These are phyloP conservation scores for Pseudocercospora ulei DNA, from an alignment of 2,329 filamentous ascomycete genomes.

Conservation along the genomic window DNA sequence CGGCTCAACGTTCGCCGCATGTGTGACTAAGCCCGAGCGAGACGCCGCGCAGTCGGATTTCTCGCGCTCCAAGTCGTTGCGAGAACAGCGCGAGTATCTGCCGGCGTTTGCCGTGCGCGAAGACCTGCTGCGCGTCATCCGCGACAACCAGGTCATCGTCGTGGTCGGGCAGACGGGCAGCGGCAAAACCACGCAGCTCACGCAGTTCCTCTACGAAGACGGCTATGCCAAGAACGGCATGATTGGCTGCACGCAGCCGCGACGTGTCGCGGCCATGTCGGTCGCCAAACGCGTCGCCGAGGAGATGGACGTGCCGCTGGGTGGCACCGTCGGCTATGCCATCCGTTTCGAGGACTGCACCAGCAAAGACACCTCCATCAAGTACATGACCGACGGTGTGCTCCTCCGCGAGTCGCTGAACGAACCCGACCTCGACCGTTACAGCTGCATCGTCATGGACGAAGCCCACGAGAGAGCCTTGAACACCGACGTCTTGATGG, in stretches of 20 bases:
- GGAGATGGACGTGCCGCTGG: slow-evolving; percentile 91
- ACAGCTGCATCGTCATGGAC: slow-evolving; percentile 99
- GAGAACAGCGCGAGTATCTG: slow-evolving; percentile 84
- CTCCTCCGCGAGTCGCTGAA: slow-evolving; percentile 85
- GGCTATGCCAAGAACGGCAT: slow-evolving; percentile 79
- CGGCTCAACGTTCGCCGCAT: slow-evolving; percentile 73
- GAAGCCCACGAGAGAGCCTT: slow-evolving; percentile 94
- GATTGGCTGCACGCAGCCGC: slow-evolving; percentile 93
- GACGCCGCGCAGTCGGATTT: slow-evolving; percentile 77
- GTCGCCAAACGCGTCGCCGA: slow-evolving; percentile 96
- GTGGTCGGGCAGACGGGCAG: slow-evolving; percentile 96
- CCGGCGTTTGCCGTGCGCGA: slow-evolving; percentile 95
- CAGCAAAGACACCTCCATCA: slow-evolving; percentile 87
- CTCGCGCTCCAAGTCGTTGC: slow-evolving; percentile 79
- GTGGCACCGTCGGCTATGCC: slow-evolving; percentile 82
- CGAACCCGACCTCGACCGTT: slow-evolving; percentile 85
- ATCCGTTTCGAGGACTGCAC: slow-evolving; percentile 99
- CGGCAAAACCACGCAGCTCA: slow-evolving; percentile 93
- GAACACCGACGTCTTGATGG: slow-evolving; percentile 96
- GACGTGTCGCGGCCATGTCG: slow-evolving; percentile 96
- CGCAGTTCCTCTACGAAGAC: slow-evolving; percentile 91
- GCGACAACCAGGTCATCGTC: slow-evolving; percentile 94
- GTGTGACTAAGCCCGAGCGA: slow-evolving; percentile 63
- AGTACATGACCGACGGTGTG: slow-evolving; percentile 99
- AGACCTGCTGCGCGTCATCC: slow-evolving; percentile 79